Evolutionary conservation across 1,139 yeast species (phyloP), one percentile per base, ranked within the genome.

Genomic region (Blastobotrys malaysiensis): DNA sequence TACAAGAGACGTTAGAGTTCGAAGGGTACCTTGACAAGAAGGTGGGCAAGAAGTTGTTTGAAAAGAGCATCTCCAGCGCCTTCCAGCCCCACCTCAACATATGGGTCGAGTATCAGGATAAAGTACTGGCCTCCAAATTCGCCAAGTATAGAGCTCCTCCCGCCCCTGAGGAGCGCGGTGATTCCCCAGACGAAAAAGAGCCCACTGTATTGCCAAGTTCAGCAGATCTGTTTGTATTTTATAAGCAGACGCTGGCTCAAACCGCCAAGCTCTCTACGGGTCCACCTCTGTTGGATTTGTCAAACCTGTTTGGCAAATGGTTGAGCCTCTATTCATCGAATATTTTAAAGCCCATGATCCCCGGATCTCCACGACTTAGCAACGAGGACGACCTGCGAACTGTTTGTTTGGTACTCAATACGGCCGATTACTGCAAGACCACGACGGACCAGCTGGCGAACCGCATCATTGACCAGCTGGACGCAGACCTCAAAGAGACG

Each of bases 51-150:
- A 31, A 11, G 7, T 2, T 31, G 63, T 69, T 46, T 61, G 76
- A 77, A 46, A 79, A 78, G 50, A 73, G 78, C 46, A 82, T 91
- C 11, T 86, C 95, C 22, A 75, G 76, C 22, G 87, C 86, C 18
- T 91, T 90, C 68, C 96, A 88, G 66, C 97, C 97, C 1, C 88
- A 86, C 64, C 74, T 93, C 54, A 79, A 80, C 46, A 72, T 88
- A 9, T 95, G 98, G 97, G 83, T 93, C n/a, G 83, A 82, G 27
- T 87, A 88, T 65, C 98, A 93, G 69, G 91, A 88, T 59, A 75
- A 77, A 31, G 69, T 76, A 22, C 75, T 93, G 59, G 79, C 79
- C 49, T 72, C 77, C 9, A 88, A 87, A 63, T 74, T 91, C 55
- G 66, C 80, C 49, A 68, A 65, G 47, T 70, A 64, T 55, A 56